A percentile compares a stretch with the other conserved stretches of the same genome.
Evolutionary conservation across 176 grass and related monocot genomes (phyloP).

Genomic region (Rhynchospora breviuscula): DNA sequence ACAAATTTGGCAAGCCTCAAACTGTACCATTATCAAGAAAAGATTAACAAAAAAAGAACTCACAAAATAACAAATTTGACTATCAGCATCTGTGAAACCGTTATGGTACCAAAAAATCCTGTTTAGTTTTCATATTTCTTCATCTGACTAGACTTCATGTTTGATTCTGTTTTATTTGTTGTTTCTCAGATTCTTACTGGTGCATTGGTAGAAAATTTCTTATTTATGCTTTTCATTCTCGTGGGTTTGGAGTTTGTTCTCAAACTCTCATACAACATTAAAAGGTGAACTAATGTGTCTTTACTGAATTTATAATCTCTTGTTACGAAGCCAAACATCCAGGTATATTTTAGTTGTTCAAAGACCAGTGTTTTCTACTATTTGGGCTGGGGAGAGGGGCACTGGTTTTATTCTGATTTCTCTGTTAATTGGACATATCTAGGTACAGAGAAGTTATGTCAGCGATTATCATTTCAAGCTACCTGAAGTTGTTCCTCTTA

Average conservation of each 20-base stretch:
- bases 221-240: slow-evolving; percentile 58
- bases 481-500: slow-evolving; percentile 80
- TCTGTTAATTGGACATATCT: slow-evolving; percentile 12
- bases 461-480: slow-evolving; percentile 77
- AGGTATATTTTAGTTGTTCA: background rate
- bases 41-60: background rate
- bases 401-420: background rate
- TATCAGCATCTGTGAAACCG: background rate
- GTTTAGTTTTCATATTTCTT: slow-evolving; percentile 10
- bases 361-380: background rate
- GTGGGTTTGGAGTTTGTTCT: slow-evolving; percentile 50
- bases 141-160: background rate
- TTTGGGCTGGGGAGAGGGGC: background rate
- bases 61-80: background rate
- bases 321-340: background rate
- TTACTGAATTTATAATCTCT: background rate
- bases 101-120: background rate
- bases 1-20: background rate
- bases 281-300: slow-evolving; percentile 42
- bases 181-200: slow-evolving; percentile 49
- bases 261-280: slow-evolving; percentile 40
- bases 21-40: background rate
- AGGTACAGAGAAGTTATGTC: slow-evolving; percentile 65
- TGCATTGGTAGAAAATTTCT: slow-evolving; percentile 53
- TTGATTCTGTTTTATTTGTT: background rate